phyloP scores from a whole-genome alignment of 2,329 filamentous ascomycete genomes.

The Alternaria postmessia region DNA sequence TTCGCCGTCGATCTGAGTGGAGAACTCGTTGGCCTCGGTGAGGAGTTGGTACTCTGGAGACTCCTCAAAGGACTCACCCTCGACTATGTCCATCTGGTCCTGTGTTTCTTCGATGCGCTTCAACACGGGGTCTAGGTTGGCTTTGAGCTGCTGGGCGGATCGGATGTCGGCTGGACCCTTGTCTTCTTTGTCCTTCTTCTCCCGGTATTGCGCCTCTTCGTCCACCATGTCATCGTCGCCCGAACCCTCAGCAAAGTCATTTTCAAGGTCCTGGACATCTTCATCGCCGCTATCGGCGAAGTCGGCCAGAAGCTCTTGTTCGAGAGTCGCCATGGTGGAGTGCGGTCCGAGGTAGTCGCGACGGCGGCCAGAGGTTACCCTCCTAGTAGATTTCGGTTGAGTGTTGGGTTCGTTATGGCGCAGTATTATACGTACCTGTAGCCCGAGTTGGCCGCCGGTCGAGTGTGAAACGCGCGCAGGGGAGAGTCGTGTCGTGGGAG shows the following conservation, averaged over 20 bases:
- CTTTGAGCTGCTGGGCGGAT: constrained; percentile 81
- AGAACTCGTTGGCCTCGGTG: constrained; percentile 87
- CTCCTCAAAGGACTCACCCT: constrained; percentile 83
- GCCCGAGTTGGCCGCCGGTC: constrained; percentile 23
- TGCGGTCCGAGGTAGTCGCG: constrained; percentile 14
- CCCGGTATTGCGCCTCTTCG: constrained; percentile 63
- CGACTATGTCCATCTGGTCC: constrained; percentile 75
- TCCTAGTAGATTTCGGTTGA: constrained; percentile 33
- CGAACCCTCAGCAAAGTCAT: constrained; percentile 49
- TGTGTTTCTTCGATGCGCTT: constrained; percentile 63
- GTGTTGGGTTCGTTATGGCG: constrained; percentile 21
- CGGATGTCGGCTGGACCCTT: constrained; percentile 75
- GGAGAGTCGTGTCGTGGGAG: constrained; percentile 6
- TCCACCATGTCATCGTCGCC: constrained; percentile 66
- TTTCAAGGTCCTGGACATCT: constrained; percentile 46
- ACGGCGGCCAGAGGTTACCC: constrained; percentile 35
- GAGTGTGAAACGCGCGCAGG: constrained; percentile 5
- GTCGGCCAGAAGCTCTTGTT: constrained; percentile 90
- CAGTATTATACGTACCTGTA: constrained; percentile 34
- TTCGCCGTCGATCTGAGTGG: constrained; percentile 91
- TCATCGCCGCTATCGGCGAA: constrained; percentile 83
- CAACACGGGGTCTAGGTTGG: constrained; percentile 79
- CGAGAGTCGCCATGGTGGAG: constrained; percentile 78
- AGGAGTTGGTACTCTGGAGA: constrained; percentile 90
- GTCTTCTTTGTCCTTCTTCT: constrained; percentile 73